Conservation (phyloP, 108 stramenopile species). For the Craspedostauros australis region DNA sequence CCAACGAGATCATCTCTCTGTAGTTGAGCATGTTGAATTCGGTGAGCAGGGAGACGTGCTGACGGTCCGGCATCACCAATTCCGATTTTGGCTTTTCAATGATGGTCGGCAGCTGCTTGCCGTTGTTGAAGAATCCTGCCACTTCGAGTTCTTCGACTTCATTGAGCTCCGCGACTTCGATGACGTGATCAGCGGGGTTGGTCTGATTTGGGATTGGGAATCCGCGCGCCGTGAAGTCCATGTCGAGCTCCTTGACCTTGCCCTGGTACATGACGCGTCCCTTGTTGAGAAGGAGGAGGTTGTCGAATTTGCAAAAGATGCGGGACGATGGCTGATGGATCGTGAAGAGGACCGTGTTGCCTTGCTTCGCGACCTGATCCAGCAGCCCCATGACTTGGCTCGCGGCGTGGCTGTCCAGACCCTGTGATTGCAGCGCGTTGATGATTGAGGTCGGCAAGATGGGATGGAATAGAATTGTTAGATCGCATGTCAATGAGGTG, state of each 20-base stretch:
- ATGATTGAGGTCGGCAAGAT: too few species aligned
- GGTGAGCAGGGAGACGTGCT: constrained; percentile 8
- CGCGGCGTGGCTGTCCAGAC: constrained; percentile 49
- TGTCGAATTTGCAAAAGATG: constrained; percentile 61
- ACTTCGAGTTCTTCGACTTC: constrained; percentile 28
- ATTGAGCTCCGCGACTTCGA: constrained; percentile 47
- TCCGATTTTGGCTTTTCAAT: constrained; percentile 15
- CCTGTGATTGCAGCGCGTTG: too few species aligned
- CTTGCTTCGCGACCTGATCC: constrained; percentile 35
- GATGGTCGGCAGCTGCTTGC: not conserved
- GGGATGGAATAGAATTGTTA: too few species aligned
- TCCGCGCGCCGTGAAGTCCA: constrained; percentile 20
- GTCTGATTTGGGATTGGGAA: constrained; percentile 57
- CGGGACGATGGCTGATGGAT: constrained; percentile 76
- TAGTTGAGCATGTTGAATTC: constrained; percentile 17
- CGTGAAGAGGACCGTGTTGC: constrained; percentile 43
- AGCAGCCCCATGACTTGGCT: constrained; percentile 39
- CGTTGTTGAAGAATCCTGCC: constrained; percentile 27
- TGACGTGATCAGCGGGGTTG: constrained; percentile 71
- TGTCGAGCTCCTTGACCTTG: not conserved
- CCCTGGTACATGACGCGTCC: too few species aligned
- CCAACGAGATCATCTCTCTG: constrained; percentile 19
- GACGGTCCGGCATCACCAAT: not conserved
- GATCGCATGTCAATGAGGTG: too few species aligned
- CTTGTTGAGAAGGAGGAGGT: constrained; percentile 35